Evolutionary conservation across 805 yeast species (phyloP).

Genomic region (Candida coquimbonensis): DNA sequence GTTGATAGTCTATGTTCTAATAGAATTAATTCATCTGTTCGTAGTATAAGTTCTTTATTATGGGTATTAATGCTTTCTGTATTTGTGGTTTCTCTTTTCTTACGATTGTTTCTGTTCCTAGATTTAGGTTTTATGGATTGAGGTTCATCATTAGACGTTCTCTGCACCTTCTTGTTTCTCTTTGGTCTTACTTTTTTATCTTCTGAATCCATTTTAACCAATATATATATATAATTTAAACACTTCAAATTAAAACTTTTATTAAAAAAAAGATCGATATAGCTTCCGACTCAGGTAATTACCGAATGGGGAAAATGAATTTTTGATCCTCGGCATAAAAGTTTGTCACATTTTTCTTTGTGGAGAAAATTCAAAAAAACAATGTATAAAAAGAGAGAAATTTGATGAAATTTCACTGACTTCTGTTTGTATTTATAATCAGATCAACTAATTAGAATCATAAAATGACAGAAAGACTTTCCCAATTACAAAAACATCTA

Average conservation of each 20-base stretch:
- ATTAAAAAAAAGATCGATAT: not conserved
- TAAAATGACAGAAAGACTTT: conserved; percentile 23
- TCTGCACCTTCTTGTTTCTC: not conserved
- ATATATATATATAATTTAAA: not conserved
- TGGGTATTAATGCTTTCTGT: no score
- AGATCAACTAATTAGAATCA: not conserved
- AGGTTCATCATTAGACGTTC: not conserved
- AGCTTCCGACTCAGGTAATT: not conserved
- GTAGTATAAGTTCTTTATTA: conserved; percentile 1
- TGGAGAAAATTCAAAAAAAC: not conserved
- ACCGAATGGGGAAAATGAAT: not conserved
- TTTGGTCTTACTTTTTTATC: not conserved
- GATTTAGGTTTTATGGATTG: not conserved
- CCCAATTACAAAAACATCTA: conserved; percentile 29
- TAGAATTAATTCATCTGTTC: conserved; percentile 10
- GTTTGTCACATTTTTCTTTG: conserved; percentile 2
- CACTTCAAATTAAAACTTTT: not conserved
- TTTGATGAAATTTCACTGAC: not conserved
- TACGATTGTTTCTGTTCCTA: not conserved
- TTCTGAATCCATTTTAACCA: not conserved
- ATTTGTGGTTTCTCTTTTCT: not conserved
- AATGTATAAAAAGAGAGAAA: not conserved
- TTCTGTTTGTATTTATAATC: not conserved
- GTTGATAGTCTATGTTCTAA: conserved; percentile 7
- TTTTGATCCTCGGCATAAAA: conserved; percentile 1